phyloP scores from a whole-genome alignment of 1,284 basidiomycete genomes.

The Ustilago hordei region DNA sequence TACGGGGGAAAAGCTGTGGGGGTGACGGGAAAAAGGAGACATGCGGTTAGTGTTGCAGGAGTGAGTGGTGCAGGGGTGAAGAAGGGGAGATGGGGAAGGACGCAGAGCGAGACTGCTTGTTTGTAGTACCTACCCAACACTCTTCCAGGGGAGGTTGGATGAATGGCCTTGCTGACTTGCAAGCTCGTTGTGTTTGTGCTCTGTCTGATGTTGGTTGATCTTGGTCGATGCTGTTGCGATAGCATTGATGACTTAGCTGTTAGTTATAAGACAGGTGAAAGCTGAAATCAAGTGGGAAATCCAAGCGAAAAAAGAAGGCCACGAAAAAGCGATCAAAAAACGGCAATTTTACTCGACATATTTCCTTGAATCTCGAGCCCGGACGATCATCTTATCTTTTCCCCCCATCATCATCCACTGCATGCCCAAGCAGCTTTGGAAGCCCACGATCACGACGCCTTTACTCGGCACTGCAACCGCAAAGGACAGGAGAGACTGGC shows the following conservation, averaged over 20 bases:
- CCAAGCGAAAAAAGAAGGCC: background rate
- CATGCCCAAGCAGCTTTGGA: too few species aligned
- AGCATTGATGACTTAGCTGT: too few species aligned
- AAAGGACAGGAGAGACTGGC: too few species aligned
- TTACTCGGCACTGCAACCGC: too few species aligned
- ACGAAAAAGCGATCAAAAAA: background rate
- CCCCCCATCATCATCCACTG: background rate
- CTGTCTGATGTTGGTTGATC: background rate
- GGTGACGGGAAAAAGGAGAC: slow-evolving; percentile 4
- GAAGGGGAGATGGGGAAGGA: slow-evolving; percentile 15
- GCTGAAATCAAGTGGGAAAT: background rate
- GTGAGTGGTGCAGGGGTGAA: background rate
- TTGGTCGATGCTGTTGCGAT: too few species aligned
- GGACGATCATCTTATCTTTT: background rate
- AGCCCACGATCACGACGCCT: too few species aligned
- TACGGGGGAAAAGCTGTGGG: slow-evolving; percentile 14
- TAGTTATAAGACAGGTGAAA: too few species aligned
- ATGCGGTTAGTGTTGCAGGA: slow-evolving; percentile 2
- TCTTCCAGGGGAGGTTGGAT: background rate
- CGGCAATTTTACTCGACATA: background rate
- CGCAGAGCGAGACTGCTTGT: slow-evolving; percentile 27
- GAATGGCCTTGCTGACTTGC: background rate
- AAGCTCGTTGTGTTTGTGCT: background rate
- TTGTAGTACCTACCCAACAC: background rate
- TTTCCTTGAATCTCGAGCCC: background rate